Conservation (phyloP, 2,329 filamentous ascomycete species). For the Ceratocystis lukuohia region DNA sequence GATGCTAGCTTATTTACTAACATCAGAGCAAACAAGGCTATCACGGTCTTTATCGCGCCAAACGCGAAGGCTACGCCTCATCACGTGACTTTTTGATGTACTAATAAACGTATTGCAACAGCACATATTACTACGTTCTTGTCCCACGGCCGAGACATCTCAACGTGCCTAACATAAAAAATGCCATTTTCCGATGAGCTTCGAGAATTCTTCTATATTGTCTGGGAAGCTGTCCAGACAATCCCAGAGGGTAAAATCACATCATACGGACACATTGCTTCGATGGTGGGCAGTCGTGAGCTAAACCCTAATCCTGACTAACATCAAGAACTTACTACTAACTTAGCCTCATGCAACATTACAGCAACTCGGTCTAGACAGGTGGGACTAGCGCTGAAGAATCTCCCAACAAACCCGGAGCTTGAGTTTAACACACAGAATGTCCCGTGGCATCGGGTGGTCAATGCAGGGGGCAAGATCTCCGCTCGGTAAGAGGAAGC, state of each 20-base stretch:
- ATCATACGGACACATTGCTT: slow-evolving; percentile 71
- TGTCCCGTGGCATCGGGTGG: slow-evolving; percentile 89
- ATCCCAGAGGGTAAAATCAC: slow-evolving; percentile 76
- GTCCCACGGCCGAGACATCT: no score
- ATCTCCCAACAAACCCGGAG: slow-evolving; percentile 49
- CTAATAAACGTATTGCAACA: not conserved
- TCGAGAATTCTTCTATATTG: slow-evolving; percentile 57
- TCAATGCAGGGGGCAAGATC: slow-evolving; percentile 76
- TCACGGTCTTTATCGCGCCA: not conserved
- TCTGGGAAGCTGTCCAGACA: slow-evolving; percentile 74
- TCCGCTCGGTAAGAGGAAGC: slow-evolving; percentile 54
- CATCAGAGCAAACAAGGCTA: not conserved
- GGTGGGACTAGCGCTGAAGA: slow-evolving; percentile 80
- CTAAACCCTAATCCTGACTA: slow-evolving; percentile 18
- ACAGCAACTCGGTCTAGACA: slow-evolving; percentile 62
- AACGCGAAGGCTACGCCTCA: not conserved
- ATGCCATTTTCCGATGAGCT: slow-evolving; percentile 67
- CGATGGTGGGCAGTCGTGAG: slow-evolving; percentile 58
- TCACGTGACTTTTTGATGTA: not conserved
- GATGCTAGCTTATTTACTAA: not conserved
- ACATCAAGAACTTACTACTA: not conserved
- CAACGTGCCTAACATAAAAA: not conserved
- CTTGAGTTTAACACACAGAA: slow-evolving; percentile 55
- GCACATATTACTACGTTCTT: no score
- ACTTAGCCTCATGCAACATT: not conserved